Conservation (phyloP, 176 grass and related monocot genomes). For the Poa pratensis region DNA sequence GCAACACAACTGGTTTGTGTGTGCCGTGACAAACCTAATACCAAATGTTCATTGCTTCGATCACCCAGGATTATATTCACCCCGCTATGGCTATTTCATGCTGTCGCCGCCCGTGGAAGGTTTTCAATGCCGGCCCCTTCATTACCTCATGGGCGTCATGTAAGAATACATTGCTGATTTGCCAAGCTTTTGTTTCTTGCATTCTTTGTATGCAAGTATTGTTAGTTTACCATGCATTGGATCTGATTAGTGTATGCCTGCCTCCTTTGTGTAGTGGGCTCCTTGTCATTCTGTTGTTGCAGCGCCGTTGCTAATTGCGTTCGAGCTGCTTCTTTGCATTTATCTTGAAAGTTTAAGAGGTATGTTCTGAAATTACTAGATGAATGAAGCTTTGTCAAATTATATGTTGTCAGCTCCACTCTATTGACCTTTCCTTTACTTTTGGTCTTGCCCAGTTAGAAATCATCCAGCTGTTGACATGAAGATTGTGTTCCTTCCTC, state of each 20-base stretch:
- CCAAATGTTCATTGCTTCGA: conserved; percentile 25
- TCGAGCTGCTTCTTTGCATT: conserved; percentile 91
- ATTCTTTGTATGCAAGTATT: conserved; percentile 15
- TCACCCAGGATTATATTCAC: conserved; percentile 79
- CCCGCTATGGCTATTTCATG: conserved; percentile 97
- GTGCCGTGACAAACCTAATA: not conserved
- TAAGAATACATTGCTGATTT: conserved; percentile 47
- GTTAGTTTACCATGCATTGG: conserved; percentile 2
- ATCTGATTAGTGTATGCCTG: conserved; percentile 19
- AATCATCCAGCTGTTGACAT: conserved; percentile 65
- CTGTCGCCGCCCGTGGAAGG: conserved; percentile 73
- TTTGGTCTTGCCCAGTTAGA: conserved; percentile 41
- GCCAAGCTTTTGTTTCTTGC: not conserved
- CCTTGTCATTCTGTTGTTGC: conserved; percentile 93
- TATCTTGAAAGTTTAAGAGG: conserved; percentile 78
- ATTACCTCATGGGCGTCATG: conserved; percentile 84
- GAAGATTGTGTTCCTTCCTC: conserved; percentile 94
- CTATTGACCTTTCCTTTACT: not conserved
- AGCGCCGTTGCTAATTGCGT: conserved; percentile 76
- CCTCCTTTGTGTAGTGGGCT: conserved; percentile 65
- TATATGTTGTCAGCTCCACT: not conserved
- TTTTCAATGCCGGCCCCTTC: conserved; percentile 98
- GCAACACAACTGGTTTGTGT: not conserved
- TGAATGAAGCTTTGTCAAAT: not conserved
- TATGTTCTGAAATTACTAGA: conserved; percentile 39